Evolutionary conservation across 2,329 filamentous ascomycete genomes (phyloP), one percentile per base, ranked within the genome.

Genomic region (Cladosporium sphaerospermum): DNA sequence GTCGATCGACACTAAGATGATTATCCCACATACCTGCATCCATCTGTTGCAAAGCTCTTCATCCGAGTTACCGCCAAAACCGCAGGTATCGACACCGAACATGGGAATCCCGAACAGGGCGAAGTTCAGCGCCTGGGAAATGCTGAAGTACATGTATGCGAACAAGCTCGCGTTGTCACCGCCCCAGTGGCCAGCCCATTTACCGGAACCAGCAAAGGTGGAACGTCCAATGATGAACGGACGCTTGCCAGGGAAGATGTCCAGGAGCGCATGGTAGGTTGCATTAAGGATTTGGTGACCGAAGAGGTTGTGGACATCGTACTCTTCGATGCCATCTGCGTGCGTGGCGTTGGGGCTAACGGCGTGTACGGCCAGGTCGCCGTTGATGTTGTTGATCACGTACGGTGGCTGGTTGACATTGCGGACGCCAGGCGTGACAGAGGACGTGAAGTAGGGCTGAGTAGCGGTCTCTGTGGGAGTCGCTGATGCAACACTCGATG

Each of bases 191-290:
- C 87, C 88, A 1, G 87, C 84, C 73, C 80, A 86, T 66, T 81
- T 82, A 1, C 89, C 89, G 0, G 82, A 82, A 3, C 89, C 88
- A 9, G 87, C 78, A 63, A 92, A 93, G 1, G 88, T 93, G 37
- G 85, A 88, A 13, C 89, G 83, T 0, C 86, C 87, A 62, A 95
- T 89, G 64, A 95, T 86, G 70, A 95, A 88, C 0, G 89, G 89
- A 0, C 89, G 82, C 67, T 87, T 86, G 11, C 72, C 75, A 0
- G 85, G 82, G 55, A 82, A 81, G 14, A 88, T 75, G 2, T 75
- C 67, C 3, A 84, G 72, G 32, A 93, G 79, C 54, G 82, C 86
- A 44, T 85, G 73, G 64, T 89, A 89, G 0, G 89, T 93, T 9
- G 87, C 86, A 55, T 86, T 86, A 53, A 89, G 75, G 59, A 91